Conservation (phyloP, 2,329 filamentous ascomycete species). For the Dothistroma septosporum region DNA sequence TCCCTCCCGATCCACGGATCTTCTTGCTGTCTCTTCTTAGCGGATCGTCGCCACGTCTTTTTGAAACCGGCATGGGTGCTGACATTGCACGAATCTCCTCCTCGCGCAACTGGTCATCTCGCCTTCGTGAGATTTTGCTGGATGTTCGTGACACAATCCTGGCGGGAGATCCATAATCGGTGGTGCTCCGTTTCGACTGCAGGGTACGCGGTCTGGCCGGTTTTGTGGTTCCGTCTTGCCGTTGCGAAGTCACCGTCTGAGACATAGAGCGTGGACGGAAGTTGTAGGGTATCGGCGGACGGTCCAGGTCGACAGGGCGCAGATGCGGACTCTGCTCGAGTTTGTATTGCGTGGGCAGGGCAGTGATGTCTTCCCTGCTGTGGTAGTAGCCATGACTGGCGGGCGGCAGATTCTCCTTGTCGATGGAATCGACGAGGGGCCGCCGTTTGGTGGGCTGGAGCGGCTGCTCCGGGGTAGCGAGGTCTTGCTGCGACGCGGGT, state of each 20-base stretch:
- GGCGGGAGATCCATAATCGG: constrained; percentile 47
- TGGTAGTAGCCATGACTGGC: constrained; percentile 30
- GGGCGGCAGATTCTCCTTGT: constrained; percentile 26
- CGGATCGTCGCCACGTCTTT: constrained; percentile 42
- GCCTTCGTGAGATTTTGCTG: constrained; percentile 61
- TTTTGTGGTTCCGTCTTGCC: constrained; percentile 17
- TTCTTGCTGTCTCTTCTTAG: constrained; percentile 65
- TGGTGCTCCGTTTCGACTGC: constrained; percentile 42
- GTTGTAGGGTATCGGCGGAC: constrained; percentile 42
- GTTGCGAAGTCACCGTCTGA: constrained; percentile 28
- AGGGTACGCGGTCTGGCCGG: constrained; percentile 29
- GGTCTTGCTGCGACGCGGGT: constrained; percentile 15
- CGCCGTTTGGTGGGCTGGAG: constrained; percentile 7
- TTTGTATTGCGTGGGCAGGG: constrained; percentile 40
- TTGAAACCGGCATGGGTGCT: constrained; percentile 58
- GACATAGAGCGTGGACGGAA: constrained; percentile 34
- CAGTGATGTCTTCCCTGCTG: constrained; percentile 47
- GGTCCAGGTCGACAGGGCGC: constrained; percentile 39
- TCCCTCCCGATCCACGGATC: constrained; percentile 56
- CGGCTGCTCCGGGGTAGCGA: constrained; percentile 4
- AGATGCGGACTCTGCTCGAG: constrained; percentile 48
- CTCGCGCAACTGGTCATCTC: constrained; percentile 72
- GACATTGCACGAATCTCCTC: constrained; percentile 86
- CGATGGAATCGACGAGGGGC: constrained; percentile 9
- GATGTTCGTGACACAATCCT: constrained; percentile 58